Percentiles rank a stretch among this genome's conserved stretches.
Conservation (phyloP, 306 rosid species). For the Fragaria ananassa region DNA sequence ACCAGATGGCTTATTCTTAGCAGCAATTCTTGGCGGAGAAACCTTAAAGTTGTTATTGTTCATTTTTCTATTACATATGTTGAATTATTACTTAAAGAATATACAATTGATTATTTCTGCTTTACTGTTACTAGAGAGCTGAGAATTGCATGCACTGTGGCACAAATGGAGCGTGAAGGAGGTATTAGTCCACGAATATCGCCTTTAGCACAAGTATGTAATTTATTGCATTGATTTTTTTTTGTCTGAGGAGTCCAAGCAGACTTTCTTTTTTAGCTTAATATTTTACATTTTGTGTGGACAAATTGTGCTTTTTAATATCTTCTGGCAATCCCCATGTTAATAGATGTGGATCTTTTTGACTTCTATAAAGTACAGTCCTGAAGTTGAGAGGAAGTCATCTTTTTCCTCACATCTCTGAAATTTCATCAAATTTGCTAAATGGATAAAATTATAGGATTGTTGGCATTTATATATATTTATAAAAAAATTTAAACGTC, state of each 20-base stretch:
- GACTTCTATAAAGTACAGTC: background rate
- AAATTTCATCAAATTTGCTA: background rate
- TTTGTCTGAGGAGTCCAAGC: background rate
- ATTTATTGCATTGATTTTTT: slow-evolving; percentile 7
- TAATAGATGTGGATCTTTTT: background rate
- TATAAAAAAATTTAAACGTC: background rate
- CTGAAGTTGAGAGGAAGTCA: background rate
- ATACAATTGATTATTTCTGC: slow-evolving; percentile 21
- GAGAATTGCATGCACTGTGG: slow-evolving; percentile 94
- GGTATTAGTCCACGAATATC: slow-evolving; percentile 93
- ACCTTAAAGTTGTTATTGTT: slow-evolving; percentile 60
- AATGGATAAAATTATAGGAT: background rate
- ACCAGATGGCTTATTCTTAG: slow-evolving; percentile 94
- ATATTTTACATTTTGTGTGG: background rate
- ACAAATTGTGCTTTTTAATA: background rate
- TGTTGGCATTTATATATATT: background rate
- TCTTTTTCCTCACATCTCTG: background rate
- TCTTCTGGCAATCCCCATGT: background rate
- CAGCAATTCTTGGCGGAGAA: slow-evolving; percentile 92
- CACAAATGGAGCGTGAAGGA: slow-evolving; percentile 99
- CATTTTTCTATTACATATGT: slow-evolving; percentile 10
- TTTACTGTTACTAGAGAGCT: slow-evolving; percentile 62
- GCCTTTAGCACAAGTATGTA: slow-evolving; percentile 83
- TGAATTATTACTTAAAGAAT: slow-evolving; percentile 21
- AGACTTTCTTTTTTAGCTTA: background rate